phyloP scores from a whole-genome alignment of 106 monocot genomes.

The Phalaenopsis aphrodite region DNA sequence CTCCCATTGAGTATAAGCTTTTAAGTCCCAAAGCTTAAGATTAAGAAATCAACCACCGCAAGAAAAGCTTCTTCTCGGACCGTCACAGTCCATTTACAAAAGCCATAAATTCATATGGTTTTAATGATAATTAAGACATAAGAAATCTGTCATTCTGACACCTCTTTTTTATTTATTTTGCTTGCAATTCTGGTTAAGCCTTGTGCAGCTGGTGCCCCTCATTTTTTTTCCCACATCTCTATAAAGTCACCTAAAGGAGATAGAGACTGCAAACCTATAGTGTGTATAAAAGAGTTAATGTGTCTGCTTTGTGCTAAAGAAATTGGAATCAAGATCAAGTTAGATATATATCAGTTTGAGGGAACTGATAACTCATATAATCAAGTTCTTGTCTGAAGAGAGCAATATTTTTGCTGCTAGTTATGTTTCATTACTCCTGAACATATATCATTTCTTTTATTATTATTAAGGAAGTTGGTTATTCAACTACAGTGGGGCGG shows the following conservation, averaged over 20 bases:
- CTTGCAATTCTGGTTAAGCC: constrained; percentile 24
- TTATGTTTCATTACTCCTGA: neutral
- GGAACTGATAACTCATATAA: neutral
- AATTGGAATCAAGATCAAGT: neutral
- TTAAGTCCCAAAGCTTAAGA: constrained; percentile 15
- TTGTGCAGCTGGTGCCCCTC: constrained; percentile 16
- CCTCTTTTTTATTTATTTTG: constrained; percentile 1
- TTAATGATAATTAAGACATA: neutral
- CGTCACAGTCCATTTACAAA: neutral
- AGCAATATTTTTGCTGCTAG: neutral
- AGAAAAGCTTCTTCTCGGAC: constrained; percentile 5
- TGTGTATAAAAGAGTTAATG: constrained; percentile 12
- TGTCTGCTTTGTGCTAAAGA: neutral
- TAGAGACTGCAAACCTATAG: neutral
- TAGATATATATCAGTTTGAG: neutral
- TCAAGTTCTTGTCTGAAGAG: too few relatives aligned
- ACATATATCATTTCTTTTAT: neutral
- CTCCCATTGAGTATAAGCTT: constrained; percentile 43
- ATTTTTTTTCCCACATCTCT: constrained; percentile 12
- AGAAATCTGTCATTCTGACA: neutral
- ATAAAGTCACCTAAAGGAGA: constrained; percentile 16
- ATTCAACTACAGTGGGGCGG: neutral
- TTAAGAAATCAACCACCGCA: constrained; percentile 31
- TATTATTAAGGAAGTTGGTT: neutral
- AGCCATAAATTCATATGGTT: neutral